Conservation (phyloP, 192 early-diverging fungal genomes). For the Jimgerdemannia flammicorona region DNA sequence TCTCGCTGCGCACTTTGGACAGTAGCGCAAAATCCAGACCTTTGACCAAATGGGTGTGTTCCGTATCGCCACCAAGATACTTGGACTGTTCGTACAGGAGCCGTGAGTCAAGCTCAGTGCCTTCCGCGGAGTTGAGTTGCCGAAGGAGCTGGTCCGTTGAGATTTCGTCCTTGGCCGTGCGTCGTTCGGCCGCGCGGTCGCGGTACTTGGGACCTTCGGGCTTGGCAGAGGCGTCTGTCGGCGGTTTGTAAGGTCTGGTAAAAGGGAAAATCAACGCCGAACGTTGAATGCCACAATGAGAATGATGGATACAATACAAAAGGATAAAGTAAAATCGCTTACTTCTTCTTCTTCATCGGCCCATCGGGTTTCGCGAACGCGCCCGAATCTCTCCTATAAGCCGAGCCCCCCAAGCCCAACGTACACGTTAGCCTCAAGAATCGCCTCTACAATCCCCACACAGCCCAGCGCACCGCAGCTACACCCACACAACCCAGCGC, state of each 20-base stretch:
- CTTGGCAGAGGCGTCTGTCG: slow-evolving; percentile 18
- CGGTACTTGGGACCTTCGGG: slow-evolving; percentile 58
- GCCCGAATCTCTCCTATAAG: slow-evolving; percentile 27
- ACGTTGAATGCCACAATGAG: not conserved
- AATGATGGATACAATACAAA: not conserved
- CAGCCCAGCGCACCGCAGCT: not conserved
- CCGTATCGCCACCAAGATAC: slow-evolving; percentile 81
- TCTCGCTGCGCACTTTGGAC: slow-evolving; percentile 63
- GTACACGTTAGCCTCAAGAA: too few species aligned
- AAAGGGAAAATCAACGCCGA: not conserved
- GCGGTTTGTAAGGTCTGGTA: not conserved
- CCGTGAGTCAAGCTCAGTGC: slow-evolving; percentile 39
- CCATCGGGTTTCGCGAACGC: slow-evolving; percentile 40
- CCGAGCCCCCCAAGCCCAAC: not conserved
- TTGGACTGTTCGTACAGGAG: slow-evolving; percentile 77
- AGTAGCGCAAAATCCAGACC: slow-evolving; percentile 87
- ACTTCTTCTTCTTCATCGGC: slow-evolving; percentile 38
- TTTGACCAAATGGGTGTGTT: slow-evolving; percentile 91
- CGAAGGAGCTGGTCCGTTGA: slow-evolving; percentile 57
- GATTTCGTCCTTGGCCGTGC: slow-evolving; percentile 58
- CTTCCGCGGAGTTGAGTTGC: slow-evolving; percentile 30
- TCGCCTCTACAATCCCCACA: not conserved
- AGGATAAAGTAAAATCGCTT: slow-evolving; percentile 9
- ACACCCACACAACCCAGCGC: not conserved
- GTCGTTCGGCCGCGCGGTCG: slow-evolving; percentile 89